Base-by-base conservation (phyloP, 164 flowering plant genomes). In the Paratinospora sagittata region DNA sequence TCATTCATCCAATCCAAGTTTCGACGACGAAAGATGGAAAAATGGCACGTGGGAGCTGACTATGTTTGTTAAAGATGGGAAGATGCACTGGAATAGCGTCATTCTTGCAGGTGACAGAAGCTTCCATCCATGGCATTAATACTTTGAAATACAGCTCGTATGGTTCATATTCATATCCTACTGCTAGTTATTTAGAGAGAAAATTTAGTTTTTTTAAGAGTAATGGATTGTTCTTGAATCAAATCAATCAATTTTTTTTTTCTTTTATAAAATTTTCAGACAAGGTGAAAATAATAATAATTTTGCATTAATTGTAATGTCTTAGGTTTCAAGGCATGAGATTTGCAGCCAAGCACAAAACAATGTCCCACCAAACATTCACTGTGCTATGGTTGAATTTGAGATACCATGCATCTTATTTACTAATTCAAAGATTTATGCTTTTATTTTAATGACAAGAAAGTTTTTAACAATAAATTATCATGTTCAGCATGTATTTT, bases 11-110 rank as follows among this genome's bases (percentile, higher is more conserved):
- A 73, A 0, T 62, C 68, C 75, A 1, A 80, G 67, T 47, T 87
- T 87, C 70, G 27, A 27, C 0, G 89, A 87, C 34, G 77, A 77
- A 75, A 70, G 84, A 49, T 87, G 91, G 91, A 85, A 78, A 70
- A 84, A 86, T 16, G 91, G 93, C 57, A 86, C 84, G 6, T 89
- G 91, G 89, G 90, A 87, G 78, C 75, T 87, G 36, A 87, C 85
- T 43, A 78, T 84, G 88, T 89, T 89, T 66, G 86, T 83, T 8
- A 83, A 82, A 65, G 58, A 81, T 67, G 91, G 93, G 14, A 87
- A 73, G 78, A 85, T 85, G 78, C 88, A 89, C 65, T 87, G 93
- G 91, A 85, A 87, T 77, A 79, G 76, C 65, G 80, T 87, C n/a
- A 86, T 85, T 68, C 77, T 72, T 60, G 88, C 87, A 78, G 93